Base-by-base conservation (phyloP, 345 rosid species). In the Linum tenue region DNA sequence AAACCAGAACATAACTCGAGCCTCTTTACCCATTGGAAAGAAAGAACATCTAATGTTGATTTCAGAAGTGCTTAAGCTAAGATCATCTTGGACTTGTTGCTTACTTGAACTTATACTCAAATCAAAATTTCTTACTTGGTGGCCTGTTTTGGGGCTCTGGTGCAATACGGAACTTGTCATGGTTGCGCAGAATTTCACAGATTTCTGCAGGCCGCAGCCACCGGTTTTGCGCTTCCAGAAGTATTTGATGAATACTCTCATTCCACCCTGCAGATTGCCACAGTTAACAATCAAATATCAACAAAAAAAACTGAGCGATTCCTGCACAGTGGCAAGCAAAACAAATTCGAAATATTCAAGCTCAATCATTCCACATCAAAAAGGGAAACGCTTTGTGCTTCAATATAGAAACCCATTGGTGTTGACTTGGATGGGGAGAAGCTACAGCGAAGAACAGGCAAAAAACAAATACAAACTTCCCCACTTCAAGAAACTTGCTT, bases 201-300 rank as follows among this genome's bases (percentile, higher is more conserved):
- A 94, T 90, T 79, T 94, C 99, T 66, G 92, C 86, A 14, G 99
- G 96, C 7, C 99, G 85, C 50, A 94, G 81, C 99, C 99, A 94
- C 71, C 99, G 79, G 69, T 82, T 73, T 8, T 90, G 85, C 22
- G 99, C 99, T 75, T 94, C 97, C 50, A 73, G 4, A n/a, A 88
- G 85, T 78, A 94, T 73, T 64, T 86, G 97, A 68, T 76, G 77
- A 64, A 94, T 86, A 80, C 86, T 97, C 90, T 87, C 79, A 78
- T 12, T 69, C 63, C 67, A 44, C 56, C 63, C 72, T 43, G 50
- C 50, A 43, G 50, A 7, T 43, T 7, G 50, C 2, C 50, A 43
- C 31, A 22, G 31, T 22, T 22, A 22, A 22, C 31, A 22, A 22
- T 22, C 31, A 22, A 1, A 22, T 22, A 22, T 22, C 31, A 22